Base-by-base conservation (phyloP, 192 early-diverging fungal genomes). In the Spizellomyces sp. region DNA sequence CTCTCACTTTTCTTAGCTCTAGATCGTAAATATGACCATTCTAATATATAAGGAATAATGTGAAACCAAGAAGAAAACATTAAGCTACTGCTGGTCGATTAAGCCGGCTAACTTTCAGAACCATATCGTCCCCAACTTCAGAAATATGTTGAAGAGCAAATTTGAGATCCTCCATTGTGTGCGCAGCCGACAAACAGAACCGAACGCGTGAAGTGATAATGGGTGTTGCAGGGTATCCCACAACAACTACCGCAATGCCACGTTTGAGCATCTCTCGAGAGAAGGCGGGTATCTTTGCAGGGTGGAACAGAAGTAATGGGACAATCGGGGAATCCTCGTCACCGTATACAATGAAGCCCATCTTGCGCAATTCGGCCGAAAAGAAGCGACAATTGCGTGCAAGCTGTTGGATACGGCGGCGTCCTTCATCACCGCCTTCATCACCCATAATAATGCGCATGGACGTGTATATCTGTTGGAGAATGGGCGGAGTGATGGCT, bases 191-290 rank as follows among this genome's bases (percentile, higher is more conserved):
- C 60, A 99, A 82, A 80, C 96, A 99, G 87, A 99, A 96, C 57
- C 96, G 83, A 45, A 96, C 95, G 57, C 96, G 87, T 5, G 90
- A 90, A 1, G 93, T 93, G 70, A 99, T 94, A 66, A 97, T 96
- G n/a, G 97, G 95, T 5, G 97, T 99, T 9, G 96, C 97, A 4
- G 96, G 97, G 78, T 96, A 95, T 48, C 93, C 95, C 5, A 99
- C 97, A 1, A 99, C 97, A 19, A 96, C 95, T 12, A 97, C 93
- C 19, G 95, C 94, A 65, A 99, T 90, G 62, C 92, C 92, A 55
- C 95, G 87, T 69, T 89, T 85, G 46, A 98, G 86, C 66, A 90
- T 87, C 79, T 96, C 95, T 48, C 96, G 88, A 52, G 94, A 96
- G 75, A 99, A 99, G 41, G 96, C 97, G 42, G 93, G 88, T 74